Base-by-base conservation (phyloP, 257 asterid genomes). In the Capsicum chinense region DNA sequence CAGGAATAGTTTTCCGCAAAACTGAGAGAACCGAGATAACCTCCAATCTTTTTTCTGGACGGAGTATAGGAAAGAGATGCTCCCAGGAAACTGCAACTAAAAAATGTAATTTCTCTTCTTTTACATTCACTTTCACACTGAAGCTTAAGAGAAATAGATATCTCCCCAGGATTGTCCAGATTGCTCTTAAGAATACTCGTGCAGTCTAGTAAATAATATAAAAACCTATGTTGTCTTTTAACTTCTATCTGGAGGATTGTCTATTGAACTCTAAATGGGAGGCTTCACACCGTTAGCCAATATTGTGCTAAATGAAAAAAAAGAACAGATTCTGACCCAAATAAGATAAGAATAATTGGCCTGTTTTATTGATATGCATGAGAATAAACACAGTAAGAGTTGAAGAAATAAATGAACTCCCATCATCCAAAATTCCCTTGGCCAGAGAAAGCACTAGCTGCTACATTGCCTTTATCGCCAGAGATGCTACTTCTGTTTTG, bases 371-470 rank as follows among this genome's bases (percentile, higher is more conserved):
- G 64, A 76, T 76, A 21, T 52, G 81, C 63, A 21, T 15, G 26
- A 21, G 62, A 50, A 2, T 7, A 76, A 68, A 26, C 48, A 52
- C 42, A 76, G 1, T 74, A 7, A 0, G 81, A 76, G 19, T 26
- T 48, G 47, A 50, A 26, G 26, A 52, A 54, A 54, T 33, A 78
- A 26, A 21, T 26, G 4, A 26, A 54, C 14, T 54, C 26, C 50
- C 48, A 54, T 52, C 62, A 19, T 26, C 47, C 81, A 76, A 76
- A 52, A 76, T 76, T 37, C 47, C 48, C 3, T 76, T 52, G 63
- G 64, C 15, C 81, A 48, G 10, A 69, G 54, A 69, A 69, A 69
- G 79, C 56, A 39, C 39, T 39, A 69, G 56, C 79, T 69, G 56
- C 11, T 7, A 37, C 11, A 37, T 68, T 47, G 8, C n/a, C 44